Evolutionary conservation across 768 basidiomycete genomes (phyloP).

Genomic region (Vishniacozyma victoriae): DNA sequence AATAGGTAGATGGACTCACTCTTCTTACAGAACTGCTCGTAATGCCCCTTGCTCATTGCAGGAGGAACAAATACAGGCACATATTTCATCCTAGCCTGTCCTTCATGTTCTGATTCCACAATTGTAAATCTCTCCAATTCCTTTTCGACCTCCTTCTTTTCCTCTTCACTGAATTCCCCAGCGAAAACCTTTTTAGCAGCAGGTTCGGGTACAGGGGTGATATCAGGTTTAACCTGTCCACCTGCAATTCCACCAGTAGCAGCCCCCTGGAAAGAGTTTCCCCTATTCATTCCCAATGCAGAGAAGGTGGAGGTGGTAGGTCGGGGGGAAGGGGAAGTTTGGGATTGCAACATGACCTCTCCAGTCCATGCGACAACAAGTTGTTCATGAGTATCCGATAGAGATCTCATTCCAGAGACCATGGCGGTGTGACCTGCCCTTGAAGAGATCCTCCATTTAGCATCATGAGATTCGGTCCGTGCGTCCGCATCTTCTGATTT

Average conservation of each 20-base stretch:
- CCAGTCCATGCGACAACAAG: constrained; percentile 91
- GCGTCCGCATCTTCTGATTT: constrained; percentile 52
- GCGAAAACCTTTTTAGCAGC: constrained; percentile 29
- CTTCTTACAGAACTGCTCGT: constrained; percentile 96
- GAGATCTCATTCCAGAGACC: constrained; percentile 83
- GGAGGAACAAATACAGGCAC: constrained; percentile 64
- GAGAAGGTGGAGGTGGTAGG: constrained; percentile 32
- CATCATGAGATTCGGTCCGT: constrained; percentile 22
- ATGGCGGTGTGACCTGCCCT: constrained; percentile 90
- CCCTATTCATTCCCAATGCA: constrained; percentile 12
- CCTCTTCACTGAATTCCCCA: constrained; percentile 55
- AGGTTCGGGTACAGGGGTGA: constrained; percentile 1
- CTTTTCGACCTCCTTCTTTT: constrained; percentile 61
- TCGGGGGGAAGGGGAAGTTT: constrained; percentile 43
- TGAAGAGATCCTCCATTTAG: constrained; percentile 67
- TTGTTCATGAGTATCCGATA: constrained; percentile 79
- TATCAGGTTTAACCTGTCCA: neutral
- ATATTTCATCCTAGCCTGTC: constrained; percentile 58
- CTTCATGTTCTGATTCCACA: constrained; percentile 50
- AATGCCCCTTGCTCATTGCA: constrained; percentile 81
- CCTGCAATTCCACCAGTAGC: neutral
- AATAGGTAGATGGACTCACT: constrained; percentile 55
- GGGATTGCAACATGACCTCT: constrained; percentile 59
- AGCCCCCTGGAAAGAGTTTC: constrained; percentile 8
- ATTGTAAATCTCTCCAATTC: constrained; percentile 59